Percentiles rank a stretch among this genome's conserved stretches.
phyloP scores from a whole-genome alignment of 345 rosid genomes.

The Pelargonium nanum region DNA sequence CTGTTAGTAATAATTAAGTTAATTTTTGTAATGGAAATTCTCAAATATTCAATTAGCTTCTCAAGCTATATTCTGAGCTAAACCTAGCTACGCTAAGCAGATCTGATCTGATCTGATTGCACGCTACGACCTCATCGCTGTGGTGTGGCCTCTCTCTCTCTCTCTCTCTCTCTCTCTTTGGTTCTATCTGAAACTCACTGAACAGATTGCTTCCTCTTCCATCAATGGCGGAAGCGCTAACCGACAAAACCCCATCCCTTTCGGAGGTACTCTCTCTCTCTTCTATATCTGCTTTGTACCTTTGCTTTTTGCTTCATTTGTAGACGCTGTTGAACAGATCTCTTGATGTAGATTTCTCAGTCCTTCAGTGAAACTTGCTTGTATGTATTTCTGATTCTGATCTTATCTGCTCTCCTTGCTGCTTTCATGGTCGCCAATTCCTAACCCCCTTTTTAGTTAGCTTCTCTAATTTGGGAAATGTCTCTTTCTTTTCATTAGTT shows the following conservation, averaged over 20 bases:
- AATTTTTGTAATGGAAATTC: no score
- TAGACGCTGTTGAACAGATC: neutral
- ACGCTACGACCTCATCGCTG: no score
- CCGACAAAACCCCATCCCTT: slow-evolving; percentile 32
- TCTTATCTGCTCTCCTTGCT: no score
- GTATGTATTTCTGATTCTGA: no score
- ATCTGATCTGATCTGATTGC: neutral
- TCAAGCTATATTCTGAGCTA: no score
- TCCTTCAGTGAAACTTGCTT: neutral
- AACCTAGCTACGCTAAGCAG: neutral
- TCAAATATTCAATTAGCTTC: no score
- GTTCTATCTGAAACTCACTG: neutral
- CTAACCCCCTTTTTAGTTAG: no score
- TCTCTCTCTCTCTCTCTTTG: neutral
- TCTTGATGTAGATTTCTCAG: neutral
- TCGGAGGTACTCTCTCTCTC: slow-evolving; percentile 40
- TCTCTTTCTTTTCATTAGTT: no score
- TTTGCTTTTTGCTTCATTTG: neutral
- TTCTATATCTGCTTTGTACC: neutral
- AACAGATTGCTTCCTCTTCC: slow-evolving; percentile 17
- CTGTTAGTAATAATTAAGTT: no score
- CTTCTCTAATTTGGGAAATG: no score
- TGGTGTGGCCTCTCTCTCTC: neutral
- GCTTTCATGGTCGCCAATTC: no score
- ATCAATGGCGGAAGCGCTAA: slow-evolving; percentile 60